Evolutionary conservation across 2,329 filamentous ascomycete genomes (phyloP).

Genomic region (Chaetomium strumarium): DNA sequence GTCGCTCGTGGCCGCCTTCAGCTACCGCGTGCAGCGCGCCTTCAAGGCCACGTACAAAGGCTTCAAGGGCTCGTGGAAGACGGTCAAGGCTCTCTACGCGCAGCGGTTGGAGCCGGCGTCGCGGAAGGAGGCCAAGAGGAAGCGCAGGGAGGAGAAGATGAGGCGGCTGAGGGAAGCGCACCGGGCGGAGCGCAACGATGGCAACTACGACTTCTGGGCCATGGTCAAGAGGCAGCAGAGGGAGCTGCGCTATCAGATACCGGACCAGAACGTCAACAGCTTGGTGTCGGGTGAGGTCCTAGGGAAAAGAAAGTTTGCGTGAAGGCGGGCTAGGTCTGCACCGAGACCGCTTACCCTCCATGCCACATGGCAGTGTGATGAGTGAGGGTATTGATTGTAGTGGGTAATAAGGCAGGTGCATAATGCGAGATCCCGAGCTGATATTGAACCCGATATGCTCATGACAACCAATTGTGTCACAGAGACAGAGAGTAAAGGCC

Average conservation of each 20-base stretch:
- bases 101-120: conserved; percentile 27
- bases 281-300: neutral
- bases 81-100: conserved; percentile 4
- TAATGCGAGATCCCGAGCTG: too few species aligned
- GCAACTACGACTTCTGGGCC: conserved; percentile 38
- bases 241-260: conserved; percentile 31
- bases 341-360: too few species aligned
- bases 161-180: conserved; percentile 23
- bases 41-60: conserved; percentile 26
- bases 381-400: too few species aligned
- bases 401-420: too few species aligned
- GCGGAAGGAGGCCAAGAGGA: conserved; percentile 24
- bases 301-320: neutral
- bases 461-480: too few species aligned
- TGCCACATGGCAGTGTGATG: too few species aligned
- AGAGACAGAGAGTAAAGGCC: too few species aligned
- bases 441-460: too few species aligned
- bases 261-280: conserved; percentile 29
- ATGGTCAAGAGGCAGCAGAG: conserved; percentile 29
- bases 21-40: conserved; percentile 35
- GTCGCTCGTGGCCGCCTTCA: conserved; percentile 53
- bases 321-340: too few species aligned
- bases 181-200: conserved; percentile 27
- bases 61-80: conserved; percentile 16
- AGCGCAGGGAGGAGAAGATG: conserved; percentile 21